Evolutionary conservation across 495 filamentous ascomycete species (phyloP), one percentile per base, ranked within the genome.

Genomic region (Cenococcum geophilum): DNA sequence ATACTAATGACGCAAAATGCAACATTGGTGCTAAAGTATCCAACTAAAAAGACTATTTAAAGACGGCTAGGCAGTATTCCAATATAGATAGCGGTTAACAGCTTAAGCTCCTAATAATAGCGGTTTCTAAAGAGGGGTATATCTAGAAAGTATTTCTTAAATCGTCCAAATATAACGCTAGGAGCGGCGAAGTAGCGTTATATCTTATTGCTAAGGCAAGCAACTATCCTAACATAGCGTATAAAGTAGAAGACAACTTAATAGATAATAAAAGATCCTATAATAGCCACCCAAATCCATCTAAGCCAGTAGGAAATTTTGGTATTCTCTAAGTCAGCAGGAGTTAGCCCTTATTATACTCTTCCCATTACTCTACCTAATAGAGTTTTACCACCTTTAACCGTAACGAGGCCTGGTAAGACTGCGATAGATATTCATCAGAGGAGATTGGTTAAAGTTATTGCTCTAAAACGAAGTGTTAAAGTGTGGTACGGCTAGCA

Each of bases 71-170:
- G n/a, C n/a, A 97, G 76, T 0, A 86, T 91, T 34, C 93, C 93
- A 67, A 96, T 80, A 71, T 89, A 91, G 65, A 93, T 69, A 42
- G 86, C 88, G 14, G 82, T 76, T 5, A 88, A 92, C 5, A 97
- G 74, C 64, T 83, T 82, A 63, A 96, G 82, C 71, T 95, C 92
- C 56, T 86, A 83, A 75, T 93, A 95, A 76, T 97, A 92, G 27
- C 92, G 84, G 63, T 80, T 87, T 11, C 80, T 81, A 72, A 89
- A 85, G 22, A 97, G 74, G 0, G 93, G n/a, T n/a, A n/a, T n/a
- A n/a, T n/a, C n/a, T n/a, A n/a, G n/a, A n/a, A n/a, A n/a, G n/a
- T n/a, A n/a, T n/a, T n/a, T n/a, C n/a, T n/a, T n/a, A n/a, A n/a
- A n/a, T n/a, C n/a, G n/a, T n/a, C n/a, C n/a, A n/a, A n/a, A n/a